phyloP scores from a whole-genome alignment of 768 basidiomycete genomes.

The Leccinum barrowsii region DNA sequence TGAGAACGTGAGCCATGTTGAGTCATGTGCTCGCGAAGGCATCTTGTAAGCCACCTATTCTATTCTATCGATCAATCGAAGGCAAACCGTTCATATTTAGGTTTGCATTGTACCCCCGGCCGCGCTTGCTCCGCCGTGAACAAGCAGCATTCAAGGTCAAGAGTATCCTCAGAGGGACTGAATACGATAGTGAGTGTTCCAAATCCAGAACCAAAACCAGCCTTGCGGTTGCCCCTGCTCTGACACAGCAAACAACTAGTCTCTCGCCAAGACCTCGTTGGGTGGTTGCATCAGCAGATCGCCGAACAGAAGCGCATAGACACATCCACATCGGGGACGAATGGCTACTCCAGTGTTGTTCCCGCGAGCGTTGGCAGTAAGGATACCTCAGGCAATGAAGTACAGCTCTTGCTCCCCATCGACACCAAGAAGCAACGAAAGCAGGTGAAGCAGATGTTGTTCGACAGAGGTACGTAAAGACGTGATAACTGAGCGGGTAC shows the following conservation, averaged over 20 bases:
- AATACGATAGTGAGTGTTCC: slow-evolving; percentile 57
- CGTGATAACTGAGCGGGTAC: neutral
- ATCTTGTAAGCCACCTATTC: slow-evolving; percentile 57
- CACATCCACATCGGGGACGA: slow-evolving; percentile 56
- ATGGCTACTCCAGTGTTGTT: slow-evolving; percentile 38
- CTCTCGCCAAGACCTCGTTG: slow-evolving; percentile 64
- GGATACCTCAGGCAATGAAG: slow-evolving; percentile 38
- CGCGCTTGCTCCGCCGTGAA: slow-evolving; percentile 54
- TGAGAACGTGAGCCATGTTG: slow-evolving; percentile 63
- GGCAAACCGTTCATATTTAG: slow-evolving; percentile 27
- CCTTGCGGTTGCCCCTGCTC: neutral
- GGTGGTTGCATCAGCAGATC: slow-evolving; percentile 74
- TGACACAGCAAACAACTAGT: slow-evolving; percentile 38
- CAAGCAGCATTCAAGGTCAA: slow-evolving; percentile 77
- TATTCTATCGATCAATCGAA: neutral
- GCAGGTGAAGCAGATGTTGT: slow-evolving; percentile 63
- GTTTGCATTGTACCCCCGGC: slow-evolving; percentile 50
- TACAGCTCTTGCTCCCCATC: slow-evolving; percentile 63
- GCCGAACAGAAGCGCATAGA: slow-evolving; percentile 78
- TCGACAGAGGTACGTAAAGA: slow-evolving; percentile 53
- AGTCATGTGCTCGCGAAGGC: slow-evolving; percentile 74
- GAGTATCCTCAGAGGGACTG: slow-evolving; percentile 75
- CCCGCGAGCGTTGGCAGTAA: slow-evolving; percentile 33
- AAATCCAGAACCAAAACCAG: neutral
- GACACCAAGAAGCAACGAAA: slow-evolving; percentile 76